Conservation (phyloP, 2,329 filamentous ascomycete species). For the Arthroderma sp. region DNA sequence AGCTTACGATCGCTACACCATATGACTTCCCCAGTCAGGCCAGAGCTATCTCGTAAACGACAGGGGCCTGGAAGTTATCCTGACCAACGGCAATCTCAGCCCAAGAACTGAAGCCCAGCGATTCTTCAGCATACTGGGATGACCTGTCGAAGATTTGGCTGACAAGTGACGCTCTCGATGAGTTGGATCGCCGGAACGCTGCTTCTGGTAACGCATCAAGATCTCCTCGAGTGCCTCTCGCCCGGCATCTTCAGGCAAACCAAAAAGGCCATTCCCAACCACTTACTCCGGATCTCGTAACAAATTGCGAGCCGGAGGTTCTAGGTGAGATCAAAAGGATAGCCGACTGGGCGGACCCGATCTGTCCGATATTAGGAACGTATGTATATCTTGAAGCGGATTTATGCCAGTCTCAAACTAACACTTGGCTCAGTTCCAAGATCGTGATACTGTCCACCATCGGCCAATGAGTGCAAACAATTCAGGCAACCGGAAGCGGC, state of each 20-base stretch:
- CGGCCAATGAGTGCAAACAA: neutral
- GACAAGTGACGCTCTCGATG: conserved; percentile 12
- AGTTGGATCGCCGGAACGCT: conserved; percentile 14
- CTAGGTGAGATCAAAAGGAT: conserved; percentile 4
- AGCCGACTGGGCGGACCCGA: conserved; percentile 7
- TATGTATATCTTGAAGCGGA: conserved; percentile 3
- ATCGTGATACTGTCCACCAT: neutral
- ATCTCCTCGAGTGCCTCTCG: conserved; percentile 2
- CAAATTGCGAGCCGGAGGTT: neutral
- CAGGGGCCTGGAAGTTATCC: neutral
- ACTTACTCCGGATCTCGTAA: conserved; percentile 2
- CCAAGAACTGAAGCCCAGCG: too few relatives aligned
- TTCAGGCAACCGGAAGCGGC: neutral
- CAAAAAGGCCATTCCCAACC: conserved; percentile 4
- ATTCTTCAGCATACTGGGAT: conserved; percentile 13
- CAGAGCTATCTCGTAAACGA: neutral
- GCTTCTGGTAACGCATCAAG: neutral
- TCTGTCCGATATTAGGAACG: conserved; percentile 9
- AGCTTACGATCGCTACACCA: neutral
- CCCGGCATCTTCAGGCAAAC: conserved; percentile 5
- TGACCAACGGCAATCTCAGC: too few relatives aligned
- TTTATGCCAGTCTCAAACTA: neutral
- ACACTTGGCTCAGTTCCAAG: neutral
- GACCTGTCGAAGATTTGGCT: conserved; percentile 15
- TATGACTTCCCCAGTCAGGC: neutral